These are phyloP conservation scores for Suhomyces choctaworum DNA, from an alignment of 1,139 yeast genomes.

Conservation along the genomic window DNA sequence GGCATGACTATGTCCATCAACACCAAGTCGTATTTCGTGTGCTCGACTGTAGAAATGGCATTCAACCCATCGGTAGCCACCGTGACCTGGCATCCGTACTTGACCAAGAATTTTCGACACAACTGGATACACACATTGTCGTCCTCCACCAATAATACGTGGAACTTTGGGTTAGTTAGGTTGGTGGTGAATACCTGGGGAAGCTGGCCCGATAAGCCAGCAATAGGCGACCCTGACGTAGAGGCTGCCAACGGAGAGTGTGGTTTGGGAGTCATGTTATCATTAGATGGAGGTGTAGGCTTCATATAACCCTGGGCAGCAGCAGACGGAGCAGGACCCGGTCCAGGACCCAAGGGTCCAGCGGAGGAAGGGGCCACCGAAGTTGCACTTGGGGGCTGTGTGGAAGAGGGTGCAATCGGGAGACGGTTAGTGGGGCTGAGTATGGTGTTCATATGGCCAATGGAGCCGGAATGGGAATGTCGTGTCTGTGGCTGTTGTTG, in stretches of 20 bases:
- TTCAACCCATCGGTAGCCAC: constrained; percentile 90
- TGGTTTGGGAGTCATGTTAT: constrained; percentile 14
- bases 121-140: constrained; percentile 80
- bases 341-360: constrained; percentile 2
- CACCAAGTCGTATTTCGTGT: constrained; percentile 75
- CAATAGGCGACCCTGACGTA: constrained; percentile 14
- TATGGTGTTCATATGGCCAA: constrained; percentile 12
- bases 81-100: constrained; percentile 90
- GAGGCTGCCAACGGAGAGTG: constrained; percentile 15
- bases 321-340: constrained; percentile 5
- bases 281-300: constrained; percentile 17
- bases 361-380: constrained; percentile 1
- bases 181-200: constrained; percentile 27
- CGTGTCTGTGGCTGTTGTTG: constrained; percentile 6
- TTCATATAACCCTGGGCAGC: constrained; percentile 6
- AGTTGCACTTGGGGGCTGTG: background rate
- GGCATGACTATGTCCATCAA: constrained; percentile 96
- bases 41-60: constrained; percentile 80
- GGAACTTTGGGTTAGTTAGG: constrained; percentile 51
- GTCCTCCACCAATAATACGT: constrained; percentile 81
- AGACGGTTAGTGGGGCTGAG: constrained; percentile 15
- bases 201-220: constrained; percentile 8
- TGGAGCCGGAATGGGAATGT: constrained; percentile 12
- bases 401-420: constrained; percentile 4
- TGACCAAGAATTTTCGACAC: constrained; percentile 74